Evolutionary conservation across 495 filamentous ascomycete species (phyloP).

Genomic region (Evernia prunastri): DNA sequence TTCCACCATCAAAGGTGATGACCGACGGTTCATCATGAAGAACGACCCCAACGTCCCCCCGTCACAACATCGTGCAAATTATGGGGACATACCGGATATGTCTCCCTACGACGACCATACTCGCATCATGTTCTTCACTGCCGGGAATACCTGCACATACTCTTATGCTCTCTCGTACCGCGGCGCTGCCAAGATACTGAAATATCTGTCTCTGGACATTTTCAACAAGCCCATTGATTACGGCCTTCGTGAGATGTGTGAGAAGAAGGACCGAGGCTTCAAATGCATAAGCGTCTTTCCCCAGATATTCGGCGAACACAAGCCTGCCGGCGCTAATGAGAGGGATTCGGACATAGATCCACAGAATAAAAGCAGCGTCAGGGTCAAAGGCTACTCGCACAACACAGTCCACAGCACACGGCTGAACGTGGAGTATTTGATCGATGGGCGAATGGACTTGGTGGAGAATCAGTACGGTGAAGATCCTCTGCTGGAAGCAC

Average conservation of each 20-base stretch:
- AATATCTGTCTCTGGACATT: conserved; percentile 41
- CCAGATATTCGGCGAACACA: conserved; percentile 42
- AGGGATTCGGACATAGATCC: conserved; percentile 43
- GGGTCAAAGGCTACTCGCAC: conserved; percentile 38
- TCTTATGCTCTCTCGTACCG: conserved; percentile 48
- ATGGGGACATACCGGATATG: conserved; percentile 20
- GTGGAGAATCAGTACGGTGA: conserved; percentile 29
- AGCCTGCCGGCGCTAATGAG: conserved; percentile 33
- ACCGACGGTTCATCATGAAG: conserved; percentile 25
- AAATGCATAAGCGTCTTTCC: conserved; percentile 44
- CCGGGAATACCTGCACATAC: conserved; percentile 46
- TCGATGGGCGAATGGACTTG: conserved; percentile 27
- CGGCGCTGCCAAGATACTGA: conserved; percentile 47
- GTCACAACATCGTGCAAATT: conserved; percentile 16
- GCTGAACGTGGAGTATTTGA: conserved; percentile 35
- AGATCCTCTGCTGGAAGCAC: conserved; percentile 9
- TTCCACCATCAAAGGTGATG: conserved; percentile 27
- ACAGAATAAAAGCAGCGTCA: conserved; percentile 24
- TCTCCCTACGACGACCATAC: conserved; percentile 34
- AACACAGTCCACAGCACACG: conserved; percentile 44
- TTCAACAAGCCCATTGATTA: conserved; percentile 42
- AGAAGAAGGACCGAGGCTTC: conserved; percentile 29
- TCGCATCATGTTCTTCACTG: conserved; percentile 42
- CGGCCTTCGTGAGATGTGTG: conserved; percentile 43
- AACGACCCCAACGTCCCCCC: conserved; percentile 29